Evolutionary conservation across 345 rosid species (phyloP), one percentile per base, ranked within the genome.

Genomic region (Litchi chinensis): DNA sequence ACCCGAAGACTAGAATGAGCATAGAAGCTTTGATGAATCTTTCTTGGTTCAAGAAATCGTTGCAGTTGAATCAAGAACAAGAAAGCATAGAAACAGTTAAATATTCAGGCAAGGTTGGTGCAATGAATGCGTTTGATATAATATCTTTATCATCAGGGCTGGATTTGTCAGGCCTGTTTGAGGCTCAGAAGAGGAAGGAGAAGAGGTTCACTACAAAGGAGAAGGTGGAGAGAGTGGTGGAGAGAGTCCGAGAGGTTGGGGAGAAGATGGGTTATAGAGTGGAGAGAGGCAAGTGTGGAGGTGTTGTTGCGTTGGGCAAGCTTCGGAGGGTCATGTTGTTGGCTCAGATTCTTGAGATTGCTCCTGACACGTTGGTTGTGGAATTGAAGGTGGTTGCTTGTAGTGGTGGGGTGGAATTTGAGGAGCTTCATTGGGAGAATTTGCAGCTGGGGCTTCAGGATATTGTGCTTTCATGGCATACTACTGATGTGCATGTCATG

Each of bases 61-160:
- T 82, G 41, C 77, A 32, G 78, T 40, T 48, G 60, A 83, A 59
- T 68, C 62, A 21, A 59, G 87, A 52, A 65, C 74, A 68, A 48
- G 88, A 79, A 54, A 76, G 66, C 26, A 67, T 28, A 10, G 76
- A 8, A 64, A 12, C 5, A 71, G 37, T 0, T 0, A 63, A 24
- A 21, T 21, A 76, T 15, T 18, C 57, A 13, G 80, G 79, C 1
- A 50, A n/a, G 46, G 21, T 65, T 57, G 52, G 52, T 8, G 24
- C 63, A 28, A 68, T 89, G 19, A 93, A 89, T 10, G 99, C 98
- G 1, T 95, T 93, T 48, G 95, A 93, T 68, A 82, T 95, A 76
- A 93, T 95, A 50, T 88, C 90, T 0, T n/a, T 90, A 67, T 91
- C 96, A 0, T 81, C 95, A 0, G 99, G 96, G 52, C 74, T 93